Evolutionary conservation across 441 rosid genomes (phyloP), one percentile per base, ranked within the genome.

Genomic region (Melastoma candidum): DNA sequence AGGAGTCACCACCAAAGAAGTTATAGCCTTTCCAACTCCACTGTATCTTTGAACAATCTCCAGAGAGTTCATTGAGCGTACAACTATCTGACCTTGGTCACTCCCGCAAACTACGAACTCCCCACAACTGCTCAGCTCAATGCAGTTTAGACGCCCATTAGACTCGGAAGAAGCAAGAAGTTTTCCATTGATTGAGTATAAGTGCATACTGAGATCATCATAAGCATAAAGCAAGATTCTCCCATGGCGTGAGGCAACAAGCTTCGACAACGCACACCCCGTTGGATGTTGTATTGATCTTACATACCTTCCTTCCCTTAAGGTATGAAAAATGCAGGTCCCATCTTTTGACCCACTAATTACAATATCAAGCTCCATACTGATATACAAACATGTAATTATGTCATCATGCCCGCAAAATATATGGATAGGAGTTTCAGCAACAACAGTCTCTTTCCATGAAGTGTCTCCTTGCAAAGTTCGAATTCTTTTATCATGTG

Each of bases 321-420:
- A 62, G 55, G 99, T 81, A 77, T 89, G 97, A 75, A 93, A 89
- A 44, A 85, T 71, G 60, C 97, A 89, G 24, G 97, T 93, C 69
- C 97, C 97, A 62, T 93, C 99, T 81, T 89, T 93, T 60, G 99
- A 93, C 67, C 97, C 99, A 72, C 97, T 93, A 66, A 93, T 83
- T 56, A 93, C 96, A 73, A 93, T 78, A 64, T 93, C 96, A 66
- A 93, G 96, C 75, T 93, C 97, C 54, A 76, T 70, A 61, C 97
- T 93, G 46, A 85, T 77, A 64, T 67, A 79, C 65, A 93, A 68
- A 75, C 97, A 93, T 26, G 99, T 84, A 66, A 93, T 87, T 72
- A 93, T 79, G 60, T 93, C 97, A 59, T 93, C 99, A 44, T 89
- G 99, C 58, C 99, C 96, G 54, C 96, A 83, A 7, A 93, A 93